Evolutionary conservation across 148 eudicot species (phyloP).

Genomic region (Mesembryanthemum crystallinum): DNA sequence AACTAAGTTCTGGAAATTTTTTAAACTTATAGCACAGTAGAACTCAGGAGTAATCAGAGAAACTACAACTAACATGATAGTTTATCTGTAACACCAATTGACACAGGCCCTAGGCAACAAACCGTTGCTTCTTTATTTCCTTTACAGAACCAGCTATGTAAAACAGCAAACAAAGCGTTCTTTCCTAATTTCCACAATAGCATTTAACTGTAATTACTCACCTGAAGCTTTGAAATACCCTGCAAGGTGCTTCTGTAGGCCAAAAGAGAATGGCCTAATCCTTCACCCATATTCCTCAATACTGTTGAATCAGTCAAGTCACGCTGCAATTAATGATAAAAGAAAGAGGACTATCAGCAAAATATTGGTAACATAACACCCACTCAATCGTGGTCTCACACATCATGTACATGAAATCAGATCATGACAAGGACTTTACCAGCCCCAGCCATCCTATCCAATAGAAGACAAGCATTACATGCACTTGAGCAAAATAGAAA

Average conservation of each 20-base stretch:
- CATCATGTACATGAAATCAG: neutral
- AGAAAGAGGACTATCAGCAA: neutral
- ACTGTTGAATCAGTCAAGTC: conserved; percentile 98
- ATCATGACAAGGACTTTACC: neutral
- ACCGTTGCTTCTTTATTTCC: neutral
- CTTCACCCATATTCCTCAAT: conserved; percentile 86
- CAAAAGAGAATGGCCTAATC: conserved; percentile 76
- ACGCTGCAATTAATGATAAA: conserved; percentile 48
- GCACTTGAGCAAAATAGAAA: neutral
- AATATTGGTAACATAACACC: neutral
- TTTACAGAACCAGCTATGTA: neutral
- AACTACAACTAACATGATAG: neutral
- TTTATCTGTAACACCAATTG: neutral
- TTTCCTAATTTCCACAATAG: neutral
- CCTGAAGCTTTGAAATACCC: conserved; percentile 91
- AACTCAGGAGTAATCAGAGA: neutral
- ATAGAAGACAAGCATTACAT: neutral
- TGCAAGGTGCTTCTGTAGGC: conserved; percentile 77
- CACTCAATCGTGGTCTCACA: neutral
- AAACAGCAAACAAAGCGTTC: neutral
- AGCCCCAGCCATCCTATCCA: neutral
- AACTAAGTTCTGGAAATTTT: neutral
- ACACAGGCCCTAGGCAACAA: neutral
- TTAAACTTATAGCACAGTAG: neutral
- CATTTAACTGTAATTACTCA: conserved; percentile 24